phyloP scores from a whole-genome alignment of 2,329 filamentous ascomycete species.

The Pseudogymnoascus sp. region DNA sequence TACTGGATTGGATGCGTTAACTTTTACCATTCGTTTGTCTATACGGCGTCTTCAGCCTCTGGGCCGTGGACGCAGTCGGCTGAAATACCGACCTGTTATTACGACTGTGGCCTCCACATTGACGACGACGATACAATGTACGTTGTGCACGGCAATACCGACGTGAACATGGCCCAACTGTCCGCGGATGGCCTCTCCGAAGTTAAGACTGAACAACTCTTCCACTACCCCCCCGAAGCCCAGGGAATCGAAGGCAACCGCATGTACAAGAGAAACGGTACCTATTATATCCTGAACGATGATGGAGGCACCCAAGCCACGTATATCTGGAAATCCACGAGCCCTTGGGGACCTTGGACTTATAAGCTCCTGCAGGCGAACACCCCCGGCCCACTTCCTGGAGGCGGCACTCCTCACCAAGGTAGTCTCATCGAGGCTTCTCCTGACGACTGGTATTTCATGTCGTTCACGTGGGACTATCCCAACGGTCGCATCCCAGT shows the following conservation, averaged over 20 bases:
- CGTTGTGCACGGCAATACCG: constrained; percentile 42
- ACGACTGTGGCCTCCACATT: constrained; percentile 48
- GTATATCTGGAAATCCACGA: constrained; percentile 42
- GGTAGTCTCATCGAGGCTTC: constrained; percentile 47
- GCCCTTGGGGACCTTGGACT: constrained; percentile 40
- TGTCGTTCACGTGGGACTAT: constrained; percentile 48
- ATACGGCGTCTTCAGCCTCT: constrained; percentile 35
- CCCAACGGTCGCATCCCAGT: constrained; percentile 50
- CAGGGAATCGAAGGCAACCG: constrained; percentile 40
- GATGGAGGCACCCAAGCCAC: constrained; percentile 36
- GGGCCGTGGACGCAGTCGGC: constrained; percentile 32
- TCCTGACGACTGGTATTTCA: constrained; percentile 49
- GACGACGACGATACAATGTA: constrained; percentile 52
- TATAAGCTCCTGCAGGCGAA: constrained; percentile 21
- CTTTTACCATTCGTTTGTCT: constrained; percentile 43
- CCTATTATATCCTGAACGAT: constrained; percentile 46
- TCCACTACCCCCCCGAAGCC: constrained; percentile 30
- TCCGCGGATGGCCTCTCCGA: constrained; percentile 39
- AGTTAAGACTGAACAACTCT: constrained; percentile 38
- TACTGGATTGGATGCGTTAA: constrained; percentile 51
- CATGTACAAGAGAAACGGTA: constrained; percentile 48
- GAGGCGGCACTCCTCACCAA: constrained; percentile 44
- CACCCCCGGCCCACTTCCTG: constrained; percentile 33
- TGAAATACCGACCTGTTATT: constrained; percentile 36
- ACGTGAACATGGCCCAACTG: constrained; percentile 43